Base-by-base conservation (phyloP, 2,329 filamentous ascomycete species). In the Coniosporium tulheliwenetii region DNA sequence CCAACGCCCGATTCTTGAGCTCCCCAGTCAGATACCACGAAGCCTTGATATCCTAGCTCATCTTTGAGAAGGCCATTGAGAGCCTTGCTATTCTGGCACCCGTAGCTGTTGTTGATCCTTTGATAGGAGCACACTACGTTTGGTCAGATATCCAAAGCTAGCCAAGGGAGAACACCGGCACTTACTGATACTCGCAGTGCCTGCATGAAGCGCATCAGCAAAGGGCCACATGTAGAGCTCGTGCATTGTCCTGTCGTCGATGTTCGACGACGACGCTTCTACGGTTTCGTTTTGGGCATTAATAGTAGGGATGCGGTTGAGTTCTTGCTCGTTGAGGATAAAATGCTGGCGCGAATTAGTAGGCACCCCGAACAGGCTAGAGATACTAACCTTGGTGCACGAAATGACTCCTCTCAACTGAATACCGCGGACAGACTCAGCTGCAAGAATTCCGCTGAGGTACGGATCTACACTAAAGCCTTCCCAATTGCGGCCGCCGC, bases 81-180 rank as follows among this genome's bases (percentile, higher is more conserved):
- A 2, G 66, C 58, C 38, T 71, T 63, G 44, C 71, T 69, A 57
- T 79, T 82, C 52, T 79, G 71, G 56, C 80, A 85, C 5, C 69
- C 69, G 58, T 77, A 82, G 10, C 72, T 77, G 46, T 75, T 74
- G 57, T 84, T 82, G 53, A 83, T 61, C 54, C 77, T 77, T 54
- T 82, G 79, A 59, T 84, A 84, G 13, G 74, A 77, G 60, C 80
- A 85, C 81, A 85, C 84, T 36, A 81, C 60, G 2, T 71, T 69
- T 1, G 73, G 19, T 26, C 19, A 26, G 19, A 26, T 26, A 26
- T 26, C 19, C 19, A 26, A 26, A 26, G 19, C 19, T 26, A 26
- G 19, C 19, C 19, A 26, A 26, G 19, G 19, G 19, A 7, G 19
- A 26, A 26, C 19, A 26, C 19, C 19, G 19, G 19, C 19, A 26